These are phyloP conservation scores for Populus hybrid DNA, from an alignment of 441 rosid species.

Conservation along the genomic window DNA sequence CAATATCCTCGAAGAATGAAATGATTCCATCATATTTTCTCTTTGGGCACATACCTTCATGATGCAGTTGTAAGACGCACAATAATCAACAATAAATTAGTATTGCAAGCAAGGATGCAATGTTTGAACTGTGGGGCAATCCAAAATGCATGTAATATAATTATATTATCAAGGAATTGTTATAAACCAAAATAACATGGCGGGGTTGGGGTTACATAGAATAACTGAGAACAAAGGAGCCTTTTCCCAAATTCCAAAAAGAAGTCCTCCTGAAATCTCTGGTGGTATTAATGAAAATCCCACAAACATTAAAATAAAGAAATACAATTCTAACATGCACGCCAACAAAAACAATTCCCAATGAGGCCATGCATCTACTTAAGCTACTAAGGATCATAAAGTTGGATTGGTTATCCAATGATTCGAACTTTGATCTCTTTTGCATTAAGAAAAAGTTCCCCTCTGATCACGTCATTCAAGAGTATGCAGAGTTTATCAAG, in stretches of 20 bases:
- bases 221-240: neutral
- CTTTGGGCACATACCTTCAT: neutral
- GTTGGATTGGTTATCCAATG: neutral
- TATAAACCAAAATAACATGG: neutral
- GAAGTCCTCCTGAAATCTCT: neutral
- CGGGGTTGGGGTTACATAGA: neutral
- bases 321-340: neutral
- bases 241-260: neutral
- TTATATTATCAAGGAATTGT: neutral
- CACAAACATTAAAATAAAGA: neutral
- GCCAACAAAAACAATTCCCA: neutral
- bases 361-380: neutral
- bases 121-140: neutral
- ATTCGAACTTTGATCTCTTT: neutral
- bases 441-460: neutral
- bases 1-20: neutral
- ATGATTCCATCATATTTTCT: neutral
- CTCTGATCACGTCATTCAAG: neutral
- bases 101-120: neutral
- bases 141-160: neutral
- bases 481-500: neutral
- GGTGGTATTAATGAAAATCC: neutral
- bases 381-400: neutral
- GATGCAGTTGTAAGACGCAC: neutral
- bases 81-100: neutral